phyloP scores from a whole-genome alignment of 2,329 filamentous ascomycete species.

The Chrysosporium queenslandicum region DNA sequence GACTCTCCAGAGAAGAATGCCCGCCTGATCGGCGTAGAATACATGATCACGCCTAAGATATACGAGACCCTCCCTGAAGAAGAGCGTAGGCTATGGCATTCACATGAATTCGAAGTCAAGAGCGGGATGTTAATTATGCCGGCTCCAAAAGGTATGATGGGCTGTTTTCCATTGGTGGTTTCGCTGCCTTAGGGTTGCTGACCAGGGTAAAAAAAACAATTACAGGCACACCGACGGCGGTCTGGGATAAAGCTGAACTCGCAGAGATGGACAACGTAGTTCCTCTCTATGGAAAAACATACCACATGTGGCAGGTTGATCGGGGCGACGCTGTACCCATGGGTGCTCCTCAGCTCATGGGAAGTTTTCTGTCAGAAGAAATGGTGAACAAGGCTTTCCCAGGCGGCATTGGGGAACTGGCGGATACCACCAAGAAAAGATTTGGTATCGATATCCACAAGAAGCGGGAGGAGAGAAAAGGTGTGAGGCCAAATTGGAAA shows the following conservation, averaged over 20 bases:
- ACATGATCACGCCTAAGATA: slow-evolving; percentile 66
- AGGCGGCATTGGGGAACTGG: slow-evolving; percentile 27
- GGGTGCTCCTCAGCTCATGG: slow-evolving; percentile 54
- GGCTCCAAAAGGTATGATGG: slow-evolving; percentile 20
- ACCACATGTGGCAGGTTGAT: slow-evolving; percentile 80
- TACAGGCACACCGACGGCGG: slow-evolving; percentile 41
- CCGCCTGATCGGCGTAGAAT: slow-evolving; percentile 72
- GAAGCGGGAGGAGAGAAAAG: slow-evolving; percentile 46
- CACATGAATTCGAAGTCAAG: slow-evolving; percentile 45
- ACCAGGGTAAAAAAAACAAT: too few relatives aligned
- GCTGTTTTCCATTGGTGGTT: too few relatives aligned
- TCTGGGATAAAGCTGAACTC: slow-evolving; percentile 68
- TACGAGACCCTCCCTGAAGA: slow-evolving; percentile 55
- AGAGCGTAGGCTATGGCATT: slow-evolving; percentile 72
- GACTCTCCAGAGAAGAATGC: slow-evolving; percentile 58
- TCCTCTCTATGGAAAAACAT: slow-evolving; percentile 70
- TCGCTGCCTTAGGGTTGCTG: too few relatives aligned
- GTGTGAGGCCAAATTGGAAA: slow-evolving; percentile 19
- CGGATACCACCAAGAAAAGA: slow-evolving; percentile 45
- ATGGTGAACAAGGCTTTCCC: slow-evolving; percentile 21
- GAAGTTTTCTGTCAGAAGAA: slow-evolving; percentile 40
- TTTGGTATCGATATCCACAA: slow-evolving; percentile 43
- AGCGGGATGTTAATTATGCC: slow-evolving; percentile 38
- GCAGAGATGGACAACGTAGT: slow-evolving; percentile 70
- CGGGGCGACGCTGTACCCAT: slow-evolving; percentile 55